phyloP scores from a whole-genome alignment of 805 yeast genomes.

The Myxozyma geophila region DNA sequence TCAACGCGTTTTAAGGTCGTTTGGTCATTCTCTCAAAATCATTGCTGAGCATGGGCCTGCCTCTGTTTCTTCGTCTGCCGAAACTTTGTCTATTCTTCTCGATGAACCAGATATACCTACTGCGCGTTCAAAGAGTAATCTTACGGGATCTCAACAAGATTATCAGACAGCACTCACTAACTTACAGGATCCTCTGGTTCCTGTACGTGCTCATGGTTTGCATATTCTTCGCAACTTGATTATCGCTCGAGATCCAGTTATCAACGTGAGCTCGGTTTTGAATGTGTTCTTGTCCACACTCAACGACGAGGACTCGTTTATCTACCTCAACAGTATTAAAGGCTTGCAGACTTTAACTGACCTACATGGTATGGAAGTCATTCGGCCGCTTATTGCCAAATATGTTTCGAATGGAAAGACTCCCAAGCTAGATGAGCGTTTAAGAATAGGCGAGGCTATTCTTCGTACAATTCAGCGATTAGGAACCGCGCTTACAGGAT shows the following conservation, averaged over 20 bases:
- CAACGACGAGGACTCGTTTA: slow-evolving; percentile 80
- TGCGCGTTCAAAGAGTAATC: background rate
- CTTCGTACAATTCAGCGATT: slow-evolving; percentile 59
- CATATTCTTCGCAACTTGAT: slow-evolving; percentile 63
- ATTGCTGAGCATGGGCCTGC: slow-evolving; percentile 30
- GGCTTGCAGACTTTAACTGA: slow-evolving; percentile 69
- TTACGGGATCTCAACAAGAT: slow-evolving; percentile 33
- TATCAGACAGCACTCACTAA: slow-evolving; percentile 66
- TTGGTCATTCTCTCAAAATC: slow-evolving; percentile 25
- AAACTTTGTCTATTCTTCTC: slow-evolving; percentile 32
- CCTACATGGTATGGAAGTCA: slow-evolving; percentile 47
- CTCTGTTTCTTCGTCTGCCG: slow-evolving; percentile 32
- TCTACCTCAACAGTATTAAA: slow-evolving; percentile 82
- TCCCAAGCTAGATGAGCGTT: slow-evolving; percentile 62
- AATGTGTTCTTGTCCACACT: slow-evolving; percentile 67
- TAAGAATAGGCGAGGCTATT: slow-evolving; percentile 83
- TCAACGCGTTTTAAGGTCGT: slow-evolving; percentile 28
- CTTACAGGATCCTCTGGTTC: slow-evolving; percentile 77
- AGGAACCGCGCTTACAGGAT: slow-evolving; percentile 56
- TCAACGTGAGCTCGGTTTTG: slow-evolving; percentile 58
- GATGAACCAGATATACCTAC: slow-evolving; percentile 22
- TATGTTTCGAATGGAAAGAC: slow-evolving; percentile 40
- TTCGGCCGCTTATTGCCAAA: slow-evolving; percentile 50
- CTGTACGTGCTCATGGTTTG: slow-evolving; percentile 86
- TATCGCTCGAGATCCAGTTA: slow-evolving; percentile 54